Conservation (phyloP, 768 basidiomycete species). For the Naematelia aurantialba region DNA sequence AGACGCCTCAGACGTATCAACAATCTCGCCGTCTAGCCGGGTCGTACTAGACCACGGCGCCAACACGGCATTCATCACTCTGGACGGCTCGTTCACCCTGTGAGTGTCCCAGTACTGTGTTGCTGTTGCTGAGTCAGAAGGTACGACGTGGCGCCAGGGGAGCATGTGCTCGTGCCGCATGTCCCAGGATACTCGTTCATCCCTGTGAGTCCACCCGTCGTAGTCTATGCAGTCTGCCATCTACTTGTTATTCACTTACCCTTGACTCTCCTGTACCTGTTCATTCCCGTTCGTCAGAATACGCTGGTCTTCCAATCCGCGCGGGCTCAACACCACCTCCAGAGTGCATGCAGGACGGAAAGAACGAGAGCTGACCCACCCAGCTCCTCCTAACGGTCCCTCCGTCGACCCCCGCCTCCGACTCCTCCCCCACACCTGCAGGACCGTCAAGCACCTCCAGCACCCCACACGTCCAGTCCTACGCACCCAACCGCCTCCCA, state of each 20-base stretch:
- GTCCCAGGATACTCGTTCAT: constrained; percentile 33
- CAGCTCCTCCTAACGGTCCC: background rate
- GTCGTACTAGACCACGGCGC: constrained; percentile 30
- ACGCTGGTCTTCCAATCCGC: too few species aligned
- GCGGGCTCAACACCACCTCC: too few species aligned
- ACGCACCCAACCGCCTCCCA: constrained; percentile 26
- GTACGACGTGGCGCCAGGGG: constrained; percentile 26
- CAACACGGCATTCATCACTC: constrained; percentile 25
- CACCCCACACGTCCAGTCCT: constrained; percentile 28
- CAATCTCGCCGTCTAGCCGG: constrained; percentile 11
- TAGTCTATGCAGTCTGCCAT: too few species aligned
- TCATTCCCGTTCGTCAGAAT: too few species aligned
- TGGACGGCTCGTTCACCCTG: constrained; percentile 44
- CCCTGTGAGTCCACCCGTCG: constrained; percentile 19
- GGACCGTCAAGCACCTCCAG: too few species aligned
- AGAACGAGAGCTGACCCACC: constrained; percentile 1
- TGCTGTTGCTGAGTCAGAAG: constrained; percentile 11
- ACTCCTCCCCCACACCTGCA: background rate
- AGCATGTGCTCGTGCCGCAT: constrained; percentile 28
- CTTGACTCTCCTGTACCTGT: too few species aligned
- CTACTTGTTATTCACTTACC: too few species aligned
- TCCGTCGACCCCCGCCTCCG: background rate
- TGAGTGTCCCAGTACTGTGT: constrained; percentile 12
- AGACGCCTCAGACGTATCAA: background rate
- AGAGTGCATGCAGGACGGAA: too few species aligned